Evolutionary conservation across 148 eudicot genomes (phyloP).

Genomic region (Fallopia convolvulus): DNA sequence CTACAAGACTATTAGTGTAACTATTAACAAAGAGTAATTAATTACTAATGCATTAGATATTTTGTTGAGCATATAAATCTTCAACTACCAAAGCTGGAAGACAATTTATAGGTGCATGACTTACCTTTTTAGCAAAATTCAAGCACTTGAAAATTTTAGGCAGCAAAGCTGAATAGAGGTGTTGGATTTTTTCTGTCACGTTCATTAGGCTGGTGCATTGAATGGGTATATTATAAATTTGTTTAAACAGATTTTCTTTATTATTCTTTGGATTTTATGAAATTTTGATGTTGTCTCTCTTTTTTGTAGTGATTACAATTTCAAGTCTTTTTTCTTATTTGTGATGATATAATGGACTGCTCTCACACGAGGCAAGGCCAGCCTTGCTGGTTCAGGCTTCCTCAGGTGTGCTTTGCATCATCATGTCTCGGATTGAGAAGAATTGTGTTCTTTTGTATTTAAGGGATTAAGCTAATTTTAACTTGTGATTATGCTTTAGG

Average conservation of each 20-base stretch:
- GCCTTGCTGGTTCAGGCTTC: slow-evolving; percentile 64
- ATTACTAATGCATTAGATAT: neutral
- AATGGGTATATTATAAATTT: no score
- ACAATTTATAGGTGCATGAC: no score
- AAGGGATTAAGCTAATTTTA: no score
- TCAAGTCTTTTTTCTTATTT: slow-evolving; percentile 62
- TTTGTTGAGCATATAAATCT: no score
- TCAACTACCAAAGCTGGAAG: no score
- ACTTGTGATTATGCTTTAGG: slow-evolving; percentile 25
- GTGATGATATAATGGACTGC: slow-evolving; percentile 65
- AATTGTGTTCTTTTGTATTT: neutral
- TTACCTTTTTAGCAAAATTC: neutral
- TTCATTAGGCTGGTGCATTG: slow-evolving; percentile 57
- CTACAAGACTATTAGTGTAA: neutral
- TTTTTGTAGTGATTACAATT: slow-evolving; percentile 33
- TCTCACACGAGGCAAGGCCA: slow-evolving; percentile 72
- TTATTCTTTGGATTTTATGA: neutral
- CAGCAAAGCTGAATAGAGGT: slow-evolving; percentile 51
- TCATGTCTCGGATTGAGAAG: neutral
- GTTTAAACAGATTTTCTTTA: neutral
- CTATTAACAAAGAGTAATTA: neutral
- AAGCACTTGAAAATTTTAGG: neutral
- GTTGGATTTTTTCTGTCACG: slow-evolving; percentile 29
- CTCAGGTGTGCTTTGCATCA: slow-evolving; percentile 38
- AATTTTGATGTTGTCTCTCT: neutral